Conservation (phyloP, 179 eudicot species). For the Silene noctiflora region DNA sequence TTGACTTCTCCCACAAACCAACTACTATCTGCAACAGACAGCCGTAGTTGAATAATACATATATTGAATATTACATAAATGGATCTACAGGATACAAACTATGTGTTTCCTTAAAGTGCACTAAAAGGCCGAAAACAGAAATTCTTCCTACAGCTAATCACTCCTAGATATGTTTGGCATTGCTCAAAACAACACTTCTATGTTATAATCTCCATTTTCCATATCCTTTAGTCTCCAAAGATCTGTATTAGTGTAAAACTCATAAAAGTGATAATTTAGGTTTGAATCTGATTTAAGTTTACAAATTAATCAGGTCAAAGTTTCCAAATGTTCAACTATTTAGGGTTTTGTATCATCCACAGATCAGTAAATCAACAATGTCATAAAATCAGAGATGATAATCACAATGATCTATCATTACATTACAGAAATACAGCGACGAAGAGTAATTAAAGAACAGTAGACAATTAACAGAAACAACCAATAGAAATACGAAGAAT, state of each 20-base stretch:
- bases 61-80: background rate
- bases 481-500: too few species aligned
- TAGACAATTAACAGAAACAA: too few species aligned
- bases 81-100: background rate
- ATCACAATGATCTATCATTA: background rate
- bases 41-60: background rate
- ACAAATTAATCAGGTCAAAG: background rate
- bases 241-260: background rate
- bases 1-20: background rate
- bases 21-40: slow-evolving; percentile 6
- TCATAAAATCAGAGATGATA: background rate
- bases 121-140: background rate
- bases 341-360: background rate
- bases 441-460: background rate
- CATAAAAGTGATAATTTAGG: background rate
- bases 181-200: background rate
- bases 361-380: background rate
- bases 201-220: background rate
- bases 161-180: background rate
- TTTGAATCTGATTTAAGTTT: background rate
- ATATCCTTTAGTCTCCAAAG: background rate
- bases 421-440: background rate
- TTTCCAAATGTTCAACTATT: background rate
- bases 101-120: background rate
- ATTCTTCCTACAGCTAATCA: background rate